These are phyloP conservation scores for Salicornia ramosissima DNA, from an alignment of 148 eudicot genomes.

Conservation along the genomic window DNA sequence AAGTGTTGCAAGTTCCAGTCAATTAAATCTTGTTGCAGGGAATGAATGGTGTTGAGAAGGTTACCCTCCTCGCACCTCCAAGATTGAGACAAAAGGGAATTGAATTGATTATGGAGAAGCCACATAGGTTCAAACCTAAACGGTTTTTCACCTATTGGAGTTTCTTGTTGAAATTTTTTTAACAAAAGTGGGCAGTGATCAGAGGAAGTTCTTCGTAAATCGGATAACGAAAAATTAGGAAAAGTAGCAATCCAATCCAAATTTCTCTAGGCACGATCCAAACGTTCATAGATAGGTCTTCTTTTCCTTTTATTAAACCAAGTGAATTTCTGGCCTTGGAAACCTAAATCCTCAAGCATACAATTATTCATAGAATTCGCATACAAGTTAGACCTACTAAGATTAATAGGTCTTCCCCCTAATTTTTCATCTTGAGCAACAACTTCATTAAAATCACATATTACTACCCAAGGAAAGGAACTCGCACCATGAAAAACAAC, in stretches of 20 bases:
- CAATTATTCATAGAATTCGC: background rate
- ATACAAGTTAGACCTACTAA: background rate
- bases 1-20: background rate
- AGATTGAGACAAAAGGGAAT: background rate
- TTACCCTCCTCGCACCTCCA: background rate
- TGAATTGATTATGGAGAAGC: no score
- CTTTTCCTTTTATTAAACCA: background rate
- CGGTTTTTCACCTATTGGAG: no score
- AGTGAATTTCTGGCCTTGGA: background rate
- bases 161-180: no score
- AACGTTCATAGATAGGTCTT: background rate
- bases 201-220: background rate
- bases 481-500: no score
- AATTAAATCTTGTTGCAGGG: no score
- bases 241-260: background rate
- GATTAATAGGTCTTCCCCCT: background rate
- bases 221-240: background rate
- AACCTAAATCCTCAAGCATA: background rate
- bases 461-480: background rate
- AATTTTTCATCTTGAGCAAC: background rate
- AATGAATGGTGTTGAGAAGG: background rate
- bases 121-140: no score
- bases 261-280: background rate
- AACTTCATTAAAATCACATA: conserved; percentile 3
- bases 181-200: background rate